Conservation (phyloP, 176 grass and related monocot genomes). For the Echinochloa phyllopogon region DNA sequence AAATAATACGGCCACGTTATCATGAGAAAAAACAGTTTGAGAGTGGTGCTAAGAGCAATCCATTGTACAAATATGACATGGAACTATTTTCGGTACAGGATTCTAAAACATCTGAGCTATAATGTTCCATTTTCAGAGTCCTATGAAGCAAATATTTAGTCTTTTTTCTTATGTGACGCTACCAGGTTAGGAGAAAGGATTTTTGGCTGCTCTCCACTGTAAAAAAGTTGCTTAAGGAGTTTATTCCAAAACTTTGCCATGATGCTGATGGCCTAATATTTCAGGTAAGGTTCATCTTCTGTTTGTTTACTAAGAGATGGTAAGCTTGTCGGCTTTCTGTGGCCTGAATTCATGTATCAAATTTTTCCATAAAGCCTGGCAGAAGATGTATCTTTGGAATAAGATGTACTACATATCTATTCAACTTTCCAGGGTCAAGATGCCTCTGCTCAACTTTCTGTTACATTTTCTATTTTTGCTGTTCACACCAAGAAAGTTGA, state of each 20-base stretch:
- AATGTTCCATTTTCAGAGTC: conserved; percentile 26
- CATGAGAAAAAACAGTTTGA: conserved; percentile 83
- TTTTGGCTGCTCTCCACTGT: conserved; percentile 97
- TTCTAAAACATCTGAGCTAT: conserved; percentile 20
- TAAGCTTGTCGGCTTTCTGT: background rate
- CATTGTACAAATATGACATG: conserved; percentile 97
- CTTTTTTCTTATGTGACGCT: conserved; percentile 25
- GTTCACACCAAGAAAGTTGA: background rate
- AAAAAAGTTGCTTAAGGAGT: conserved; percentile 72
- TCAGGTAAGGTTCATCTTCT: conserved; percentile 69
- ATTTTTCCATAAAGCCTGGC: conserved; percentile 1
- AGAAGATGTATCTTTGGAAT: background rate
- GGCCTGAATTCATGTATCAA: background rate
- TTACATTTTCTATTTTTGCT: background rate
- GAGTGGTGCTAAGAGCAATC: conserved; percentile 74
- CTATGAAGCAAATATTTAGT: background rate
- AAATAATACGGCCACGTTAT: conserved; percentile 80
- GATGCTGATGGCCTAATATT: conserved; percentile 99
- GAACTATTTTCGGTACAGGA: conserved; percentile 85
- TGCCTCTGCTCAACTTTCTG: background rate
- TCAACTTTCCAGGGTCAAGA: background rate
- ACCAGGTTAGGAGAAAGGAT: conserved; percentile 93
- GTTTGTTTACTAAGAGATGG: background rate
- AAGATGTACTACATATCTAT: background rate
- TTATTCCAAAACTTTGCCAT: conserved; percentile 93